These are phyloP conservation scores for Erysimum pusillum DNA, from an alignment of 441 rosid species.

Conservation along the genomic window DNA sequence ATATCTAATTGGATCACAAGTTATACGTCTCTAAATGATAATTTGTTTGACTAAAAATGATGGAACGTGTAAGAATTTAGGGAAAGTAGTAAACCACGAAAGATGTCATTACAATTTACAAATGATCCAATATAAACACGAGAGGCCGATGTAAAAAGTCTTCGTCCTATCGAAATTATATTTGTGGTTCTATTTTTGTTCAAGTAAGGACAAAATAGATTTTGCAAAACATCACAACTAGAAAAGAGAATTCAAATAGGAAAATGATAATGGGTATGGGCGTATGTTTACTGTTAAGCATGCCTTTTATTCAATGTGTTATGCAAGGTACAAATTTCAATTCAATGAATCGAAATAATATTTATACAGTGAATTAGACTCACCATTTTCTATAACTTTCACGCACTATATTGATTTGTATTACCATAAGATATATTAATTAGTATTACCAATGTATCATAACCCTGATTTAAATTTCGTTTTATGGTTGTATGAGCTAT, in stretches of 20 bases:
- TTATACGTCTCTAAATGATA: neutral
- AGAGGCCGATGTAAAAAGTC: neutral
- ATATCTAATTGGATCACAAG: neutral
- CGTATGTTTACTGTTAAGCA: too few species aligned
- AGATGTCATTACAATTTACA: neutral
- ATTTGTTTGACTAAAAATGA: neutral
- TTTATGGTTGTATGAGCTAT: too few species aligned
- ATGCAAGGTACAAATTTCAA: neutral
- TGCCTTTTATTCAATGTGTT: neutral
- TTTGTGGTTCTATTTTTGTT: neutral
- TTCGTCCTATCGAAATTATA: neutral
- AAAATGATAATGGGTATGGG: neutral
- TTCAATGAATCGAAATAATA: constrained; percentile 5
- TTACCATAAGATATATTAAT: too few species aligned
- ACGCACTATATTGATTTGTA: neutral
- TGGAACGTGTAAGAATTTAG: neutral
- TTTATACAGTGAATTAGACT: neutral
- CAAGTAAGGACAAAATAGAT: constrained; percentile 7
- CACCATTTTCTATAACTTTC: neutral
- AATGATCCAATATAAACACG: neutral
- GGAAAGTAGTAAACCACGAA: neutral
- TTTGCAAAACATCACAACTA: constrained; percentile 2
- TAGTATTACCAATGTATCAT: too few species aligned
- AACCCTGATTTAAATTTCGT: too few species aligned
- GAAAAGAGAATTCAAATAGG: constrained; percentile 1